Conservation (phyloP, 371 early-diverging fungal species). For the Lichtheimia hyalospora region DNA sequence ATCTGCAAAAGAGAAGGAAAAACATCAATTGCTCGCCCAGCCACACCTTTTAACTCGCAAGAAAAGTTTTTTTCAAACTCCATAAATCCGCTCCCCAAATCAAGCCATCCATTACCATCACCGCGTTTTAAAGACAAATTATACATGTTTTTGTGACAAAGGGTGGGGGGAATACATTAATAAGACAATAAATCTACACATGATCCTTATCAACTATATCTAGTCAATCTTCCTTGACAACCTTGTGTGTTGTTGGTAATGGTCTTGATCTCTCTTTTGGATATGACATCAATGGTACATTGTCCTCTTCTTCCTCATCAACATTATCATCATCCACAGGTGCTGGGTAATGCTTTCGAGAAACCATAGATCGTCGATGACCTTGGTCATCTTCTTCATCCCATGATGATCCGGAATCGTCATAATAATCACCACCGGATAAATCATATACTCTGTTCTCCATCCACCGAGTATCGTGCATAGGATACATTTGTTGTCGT, state of each 20-base stretch:
- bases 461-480: constrained; percentile 10
- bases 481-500: constrained; percentile 6
- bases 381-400: constrained; percentile 9
- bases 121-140: neutral
- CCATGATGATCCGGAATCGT: constrained; percentile 1
- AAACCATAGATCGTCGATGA: constrained; percentile 1
- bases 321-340: neutral
- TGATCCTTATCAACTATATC: neutral
- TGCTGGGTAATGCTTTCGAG: neutral
- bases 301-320: constrained; percentile 17
- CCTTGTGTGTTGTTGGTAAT: neutral
- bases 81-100: neutral
- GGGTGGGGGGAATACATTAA: neutral
- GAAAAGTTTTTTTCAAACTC: constrained; percentile 8
- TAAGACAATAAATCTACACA: neutral
- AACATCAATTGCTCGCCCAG: neutral
- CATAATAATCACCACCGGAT: constrained; percentile 20
- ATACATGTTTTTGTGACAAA: too few relatives aligned
- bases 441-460: constrained; percentile 22
- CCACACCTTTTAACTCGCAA: constrained; percentile 3
- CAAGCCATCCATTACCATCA: neutral
- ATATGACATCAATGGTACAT: constrained; percentile 11
- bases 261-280: neutral
- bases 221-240: neutral
- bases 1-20: constrained; percentile 11